phyloP scores from a whole-genome alignment of 2,329 filamentous ascomycete genomes.

The Helotiales sp. region DNA sequence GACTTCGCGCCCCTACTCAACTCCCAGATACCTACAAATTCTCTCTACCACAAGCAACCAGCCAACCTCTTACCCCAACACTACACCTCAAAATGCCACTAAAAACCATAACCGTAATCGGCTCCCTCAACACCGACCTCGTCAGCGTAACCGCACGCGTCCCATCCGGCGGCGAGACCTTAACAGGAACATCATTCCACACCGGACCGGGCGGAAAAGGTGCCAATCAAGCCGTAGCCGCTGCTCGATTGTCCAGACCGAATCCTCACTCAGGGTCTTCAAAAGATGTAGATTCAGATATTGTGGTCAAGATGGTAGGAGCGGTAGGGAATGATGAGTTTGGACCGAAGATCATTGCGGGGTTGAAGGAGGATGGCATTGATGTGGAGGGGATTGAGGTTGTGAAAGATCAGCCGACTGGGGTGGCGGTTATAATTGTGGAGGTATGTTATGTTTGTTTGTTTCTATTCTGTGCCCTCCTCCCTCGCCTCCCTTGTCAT shows the following conservation, averaged over 20 bases:
- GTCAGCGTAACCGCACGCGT: constrained; percentile 86
- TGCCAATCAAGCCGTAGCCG: constrained; percentile 70
- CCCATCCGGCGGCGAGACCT: constrained; percentile 83
- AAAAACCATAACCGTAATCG: constrained; percentile 75
- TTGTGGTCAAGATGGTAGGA: constrained; percentile 72
- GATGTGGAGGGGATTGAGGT: constrained; percentile 59
- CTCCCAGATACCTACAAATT: too few species aligned
- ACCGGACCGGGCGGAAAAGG: constrained; percentile 91
- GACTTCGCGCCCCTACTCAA: too few species aligned
- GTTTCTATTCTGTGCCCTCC: too few species aligned
- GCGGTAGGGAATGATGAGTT: constrained; percentile 74
- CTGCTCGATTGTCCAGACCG: constrained; percentile 73
- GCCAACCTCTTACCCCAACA: too few species aligned
- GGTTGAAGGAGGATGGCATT: constrained; percentile 66
- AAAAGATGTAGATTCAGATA: constrained; percentile 23
- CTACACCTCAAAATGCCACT: constrained; percentile 26
- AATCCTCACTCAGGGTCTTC: constrained; percentile 41
- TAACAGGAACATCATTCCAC: constrained; percentile 77
- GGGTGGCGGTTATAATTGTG: constrained; percentile 77
- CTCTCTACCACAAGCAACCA: too few species aligned
- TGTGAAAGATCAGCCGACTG: constrained; percentile 59
- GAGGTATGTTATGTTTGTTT: constrained; percentile 57
- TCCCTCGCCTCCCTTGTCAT: too few species aligned
- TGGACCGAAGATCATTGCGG: constrained; percentile 61
- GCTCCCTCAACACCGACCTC: constrained; percentile 93